Evolutionary conservation across 768 basidiomycete species (phyloP).

Genomic region (Guyanaporus albipodus): DNA sequence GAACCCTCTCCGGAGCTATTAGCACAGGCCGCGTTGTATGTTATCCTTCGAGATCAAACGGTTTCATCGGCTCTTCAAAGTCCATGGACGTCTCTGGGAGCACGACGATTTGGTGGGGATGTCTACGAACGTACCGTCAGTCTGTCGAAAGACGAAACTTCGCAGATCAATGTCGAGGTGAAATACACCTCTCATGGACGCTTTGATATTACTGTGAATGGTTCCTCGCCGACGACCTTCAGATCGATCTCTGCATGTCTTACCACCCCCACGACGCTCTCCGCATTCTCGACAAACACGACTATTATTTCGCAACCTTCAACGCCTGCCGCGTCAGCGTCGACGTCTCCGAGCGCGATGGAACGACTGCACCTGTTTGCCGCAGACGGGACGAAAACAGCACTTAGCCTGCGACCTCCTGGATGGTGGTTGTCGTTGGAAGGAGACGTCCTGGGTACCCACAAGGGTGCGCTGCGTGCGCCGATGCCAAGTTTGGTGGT

Average conservation of each 20-base stretch:
- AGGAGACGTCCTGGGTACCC: conserved; percentile 50
- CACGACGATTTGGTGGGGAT: conserved; percentile 78
- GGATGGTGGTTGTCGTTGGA: conserved; percentile 66
- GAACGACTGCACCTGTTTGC: conserved; percentile 78
- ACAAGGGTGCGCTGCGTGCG: conserved; percentile 66
- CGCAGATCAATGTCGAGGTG: conserved; percentile 38
- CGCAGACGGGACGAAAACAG: conserved; percentile 53
- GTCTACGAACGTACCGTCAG: conserved; percentile 56
- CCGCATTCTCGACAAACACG: conserved; percentile 46
- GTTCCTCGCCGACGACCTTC: conserved; percentile 35
- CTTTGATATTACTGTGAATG: conserved; percentile 52
- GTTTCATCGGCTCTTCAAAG: conserved; percentile 32
- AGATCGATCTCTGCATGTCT: conserved; percentile 53
- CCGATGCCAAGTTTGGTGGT: conserved; percentile 96
- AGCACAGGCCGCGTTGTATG: conserved; percentile 76
- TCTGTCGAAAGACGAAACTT: conserved; percentile 54
- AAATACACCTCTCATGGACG: conserved; percentile 39
- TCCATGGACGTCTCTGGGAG: conserved; percentile 68
- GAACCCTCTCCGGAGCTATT: conserved; percentile 60
- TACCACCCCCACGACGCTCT: conserved; percentile 50
- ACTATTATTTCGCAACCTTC: conserved; percentile 74
- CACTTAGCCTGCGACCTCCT: conserved; percentile 64
- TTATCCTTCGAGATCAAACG: conserved; percentile 61
- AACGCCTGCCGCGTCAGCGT: conserved; percentile 48
- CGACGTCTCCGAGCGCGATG: conserved; percentile 51